Evolutionary conservation across 2,329 filamentous ascomycete genomes (phyloP), one percentile per base, ranked within the genome.

Genomic region (Fusarium chuoi): DNA sequence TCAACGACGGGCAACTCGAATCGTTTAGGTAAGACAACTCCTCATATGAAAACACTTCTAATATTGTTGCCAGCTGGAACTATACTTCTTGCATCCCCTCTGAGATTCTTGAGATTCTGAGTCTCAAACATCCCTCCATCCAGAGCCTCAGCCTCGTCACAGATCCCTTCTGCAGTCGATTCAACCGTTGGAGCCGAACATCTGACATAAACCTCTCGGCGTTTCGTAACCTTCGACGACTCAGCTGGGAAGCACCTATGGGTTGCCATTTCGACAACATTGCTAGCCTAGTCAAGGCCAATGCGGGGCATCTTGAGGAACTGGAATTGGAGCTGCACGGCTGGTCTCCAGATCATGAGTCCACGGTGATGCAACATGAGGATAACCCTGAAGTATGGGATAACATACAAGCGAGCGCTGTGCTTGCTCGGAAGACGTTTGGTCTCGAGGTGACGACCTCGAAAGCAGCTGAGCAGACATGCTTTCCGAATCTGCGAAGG

Each of bases 151-250:
- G 15, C 0, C 15, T 68, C 14, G 4, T 57, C 2, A 68, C 64
- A 9, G 64, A 68, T 4, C 64, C 56, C 0, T 68, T 68, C 38
- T 68, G 42, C 0, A 63, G 64, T 0, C 5, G 48, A 22, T 68
- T 68, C n/a, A 68, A 63, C 11, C 63, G 65, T 8, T 68, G 46
- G 65, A 48, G 30, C 1, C 20, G 46, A 48, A 54, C 30, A 1
- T 15, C 41, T 4, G 64, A 68, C 3, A 10, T 56, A 14, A 9
- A 68, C 5, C 17, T 68, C 2, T 51, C 56, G 2, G 20, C n/a
- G 0, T 63, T 68, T 4, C 24, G 1, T 0, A 30, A 13, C 3
- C 18, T 63, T 17, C 56, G 44, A 20, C 17, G 28, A 4, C 14
- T 68, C 0, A 56, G 7, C 10, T 68, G 64, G 55, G 68, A 45